These are phyloP conservation scores for Rhodotorula glutinis DNA, from an alignment of 1,284 basidiomycete species.

Conservation along the genomic window DNA sequence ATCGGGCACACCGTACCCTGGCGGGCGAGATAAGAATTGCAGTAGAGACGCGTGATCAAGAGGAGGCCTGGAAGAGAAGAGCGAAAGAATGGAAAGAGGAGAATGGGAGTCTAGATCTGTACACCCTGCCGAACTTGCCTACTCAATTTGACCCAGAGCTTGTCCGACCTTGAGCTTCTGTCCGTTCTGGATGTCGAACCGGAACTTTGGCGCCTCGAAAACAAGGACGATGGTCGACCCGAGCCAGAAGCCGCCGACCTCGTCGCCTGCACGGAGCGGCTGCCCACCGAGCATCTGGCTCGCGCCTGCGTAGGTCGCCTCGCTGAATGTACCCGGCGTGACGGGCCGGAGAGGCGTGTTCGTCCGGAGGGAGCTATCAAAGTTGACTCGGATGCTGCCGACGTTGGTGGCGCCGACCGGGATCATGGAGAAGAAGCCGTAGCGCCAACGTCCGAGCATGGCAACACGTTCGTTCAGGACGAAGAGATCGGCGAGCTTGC, in stretches of 20 bases:
- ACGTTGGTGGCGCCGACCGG: slow-evolving; percentile 98
- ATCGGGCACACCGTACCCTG: too few relatives aligned
- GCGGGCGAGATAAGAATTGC: too few relatives aligned
- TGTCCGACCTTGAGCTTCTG: slow-evolving; percentile 88
- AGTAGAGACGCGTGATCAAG: neutral
- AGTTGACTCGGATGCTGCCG: slow-evolving; percentile 93
- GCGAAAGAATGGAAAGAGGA: slow-evolving; percentile 4
- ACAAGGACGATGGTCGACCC: slow-evolving; percentile 96
- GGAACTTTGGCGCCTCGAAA: slow-evolving; percentile 89
- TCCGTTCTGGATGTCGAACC: slow-evolving; percentile 74
- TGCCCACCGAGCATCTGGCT: slow-evolving; percentile 81
- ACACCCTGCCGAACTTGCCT: neutral
- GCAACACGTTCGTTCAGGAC: slow-evolving; percentile 97
- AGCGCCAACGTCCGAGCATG: slow-evolving; percentile 88
- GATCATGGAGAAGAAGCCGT: slow-evolving; percentile 95
- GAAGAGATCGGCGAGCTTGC: slow-evolving; percentile 86
- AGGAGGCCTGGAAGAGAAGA: slow-evolving; percentile 14
- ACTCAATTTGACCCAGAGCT: slow-evolving; percentile 48
- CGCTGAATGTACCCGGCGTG: slow-evolving; percentile 82
- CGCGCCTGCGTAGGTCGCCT: slow-evolving; percentile 82
- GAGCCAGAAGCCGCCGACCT: slow-evolving; percentile 96
- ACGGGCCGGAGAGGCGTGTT: slow-evolving; percentile 68
- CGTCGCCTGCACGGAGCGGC: slow-evolving; percentile 78
- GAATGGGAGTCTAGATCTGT: neutral
- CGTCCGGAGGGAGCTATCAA: slow-evolving; percentile 84